Evolutionary conservation across 1,284 basidiomycete species (phyloP).

Genomic region (Trametes pubescens): DNA sequence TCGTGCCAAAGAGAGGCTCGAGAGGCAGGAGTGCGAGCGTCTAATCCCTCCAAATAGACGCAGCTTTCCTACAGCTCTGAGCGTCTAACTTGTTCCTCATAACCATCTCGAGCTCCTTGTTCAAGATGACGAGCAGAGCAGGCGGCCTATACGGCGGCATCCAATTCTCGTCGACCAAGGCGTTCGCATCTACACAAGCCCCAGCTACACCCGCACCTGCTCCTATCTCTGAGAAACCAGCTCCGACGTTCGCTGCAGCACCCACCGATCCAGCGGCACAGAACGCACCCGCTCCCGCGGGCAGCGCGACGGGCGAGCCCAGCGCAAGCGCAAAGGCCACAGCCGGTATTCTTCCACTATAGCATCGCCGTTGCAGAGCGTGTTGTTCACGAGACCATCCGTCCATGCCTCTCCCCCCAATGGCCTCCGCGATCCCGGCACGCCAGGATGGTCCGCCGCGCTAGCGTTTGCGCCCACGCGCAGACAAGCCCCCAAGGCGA

Average conservation of each 20-base stretch:
- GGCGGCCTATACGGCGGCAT: slow-evolving; percentile 85
- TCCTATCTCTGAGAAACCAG: slow-evolving; percentile 22
- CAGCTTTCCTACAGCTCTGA: neutral
- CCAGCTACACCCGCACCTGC: slow-evolving; percentile 24
- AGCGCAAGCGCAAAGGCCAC: slow-evolving; percentile 67
- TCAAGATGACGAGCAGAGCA: slow-evolving; percentile 71
- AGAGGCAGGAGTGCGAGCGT: too few relatives aligned
- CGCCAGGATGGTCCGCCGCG: slow-evolving; percentile 84
- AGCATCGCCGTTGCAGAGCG: slow-evolving; percentile 44
- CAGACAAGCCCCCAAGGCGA: slow-evolving; percentile 62
- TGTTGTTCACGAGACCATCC: slow-evolving; percentile 48
- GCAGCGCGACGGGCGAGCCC: slow-evolving; percentile 35
- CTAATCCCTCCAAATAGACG: neutral
- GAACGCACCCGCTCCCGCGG: slow-evolving; percentile 21
- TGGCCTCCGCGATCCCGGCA: slow-evolving; percentile 23
- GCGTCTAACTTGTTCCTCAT: slow-evolving; percentile 16
- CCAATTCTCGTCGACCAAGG: slow-evolving; percentile 73
- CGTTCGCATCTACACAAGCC: slow-evolving; percentile 51
- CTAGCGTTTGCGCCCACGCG: slow-evolving; percentile 85
- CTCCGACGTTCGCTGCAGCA: slow-evolving; percentile 23
- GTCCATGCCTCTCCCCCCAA: slow-evolving; percentile 38
- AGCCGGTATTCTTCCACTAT: slow-evolving; percentile 75
- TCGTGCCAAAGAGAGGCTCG: too few relatives aligned
- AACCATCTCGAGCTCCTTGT: slow-evolving; percentile 9
- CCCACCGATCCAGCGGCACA: slow-evolving; percentile 18